These are phyloP conservation scores for Paracoccidioides lutzii DNA, from an alignment of 2,329 filamentous ascomycete species.

Conservation along the genomic window DNA sequence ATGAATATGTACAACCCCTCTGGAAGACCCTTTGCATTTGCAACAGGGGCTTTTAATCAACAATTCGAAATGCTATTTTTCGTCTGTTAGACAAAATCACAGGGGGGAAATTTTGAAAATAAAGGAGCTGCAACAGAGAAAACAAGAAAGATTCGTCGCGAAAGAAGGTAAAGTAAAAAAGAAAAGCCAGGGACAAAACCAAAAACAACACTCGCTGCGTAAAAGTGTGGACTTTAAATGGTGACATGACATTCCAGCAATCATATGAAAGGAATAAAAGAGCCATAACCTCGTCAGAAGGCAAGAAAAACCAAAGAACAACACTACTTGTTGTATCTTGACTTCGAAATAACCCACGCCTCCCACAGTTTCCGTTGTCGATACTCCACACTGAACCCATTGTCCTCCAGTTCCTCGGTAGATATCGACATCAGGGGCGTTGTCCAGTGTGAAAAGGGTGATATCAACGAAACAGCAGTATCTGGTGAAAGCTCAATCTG, in stretches of 20 bases:
- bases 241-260: neutral
- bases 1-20: too few relatives aligned
- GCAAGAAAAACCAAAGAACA: neutral
- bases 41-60: neutral
- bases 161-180: neutral
- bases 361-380: slow-evolving; percentile 27
- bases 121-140: neutral
- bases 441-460: slow-evolving; percentile 10
- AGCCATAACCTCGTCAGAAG: neutral
- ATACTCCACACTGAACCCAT: slow-evolving; percentile 22
- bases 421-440: slow-evolving; percentile 18
- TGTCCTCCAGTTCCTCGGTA: slow-evolving; percentile 25
- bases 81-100: neutral
- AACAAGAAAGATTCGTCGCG: neutral
- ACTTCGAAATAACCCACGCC: slow-evolving; percentile 24
- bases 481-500: slow-evolving; percentile 13
- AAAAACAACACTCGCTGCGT: neutral
- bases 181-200: neutral
- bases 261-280: neutral
- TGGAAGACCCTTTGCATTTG: too few relatives aligned
- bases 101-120: neutral
- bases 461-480: slow-evolving; percentile 8
- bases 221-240: neutral
- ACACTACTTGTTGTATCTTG: neutral
- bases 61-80: neutral